Conservation (phyloP, 495 filamentous ascomycete genomes). For the Penicillium antarcticum region DNA sequence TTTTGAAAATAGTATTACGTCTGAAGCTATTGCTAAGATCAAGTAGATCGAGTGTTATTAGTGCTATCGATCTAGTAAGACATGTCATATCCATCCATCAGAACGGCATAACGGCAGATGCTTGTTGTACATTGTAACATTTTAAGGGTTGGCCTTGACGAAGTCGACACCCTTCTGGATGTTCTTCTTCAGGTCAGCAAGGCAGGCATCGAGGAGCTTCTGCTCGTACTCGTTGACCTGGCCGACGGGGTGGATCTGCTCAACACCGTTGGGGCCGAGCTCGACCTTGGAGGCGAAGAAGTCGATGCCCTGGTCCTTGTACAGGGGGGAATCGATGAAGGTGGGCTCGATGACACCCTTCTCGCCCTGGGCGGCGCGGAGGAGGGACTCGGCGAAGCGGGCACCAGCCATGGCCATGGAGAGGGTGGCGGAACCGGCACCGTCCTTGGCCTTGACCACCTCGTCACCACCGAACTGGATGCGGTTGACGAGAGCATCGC, state of each 20-base stretch:
- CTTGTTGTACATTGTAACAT: conserved; percentile 23
- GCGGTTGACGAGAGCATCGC: conserved; percentile 79
- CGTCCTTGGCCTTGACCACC: conserved; percentile 98
- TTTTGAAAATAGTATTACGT: background rate
- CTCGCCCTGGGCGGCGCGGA: conserved; percentile 89
- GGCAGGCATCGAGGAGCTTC: conserved; percentile 79
- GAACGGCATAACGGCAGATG: conserved; percentile 4
- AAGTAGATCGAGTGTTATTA: conserved; percentile 6
- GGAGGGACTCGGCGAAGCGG: conserved; percentile 91
- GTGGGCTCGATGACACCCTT: conserved; percentile 95
- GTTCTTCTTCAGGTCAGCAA: conserved; percentile 87
- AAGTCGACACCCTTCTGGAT: conserved; percentile 74
- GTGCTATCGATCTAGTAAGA: conserved; percentile 22
- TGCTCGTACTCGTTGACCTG: conserved; percentile 79
- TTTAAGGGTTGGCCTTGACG: conserved; percentile 67
- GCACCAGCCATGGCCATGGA: conserved; percentile 99
- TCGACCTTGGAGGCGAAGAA: conserved; percentile 95
- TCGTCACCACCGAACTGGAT: conserved; percentile 99
- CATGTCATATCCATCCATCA: conserved; percentile 10
- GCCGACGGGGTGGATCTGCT: conserved; percentile 86
- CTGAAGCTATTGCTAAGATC: background rate
- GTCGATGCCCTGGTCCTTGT: conserved; percentile 93
- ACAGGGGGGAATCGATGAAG: conserved; percentile 94
- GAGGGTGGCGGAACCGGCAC: conserved; percentile 95
- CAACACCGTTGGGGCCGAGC: conserved; percentile 92